Conservation (phyloP, 495 filamentous ascomycete genomes). For the Terfezia claveryi region DNA sequence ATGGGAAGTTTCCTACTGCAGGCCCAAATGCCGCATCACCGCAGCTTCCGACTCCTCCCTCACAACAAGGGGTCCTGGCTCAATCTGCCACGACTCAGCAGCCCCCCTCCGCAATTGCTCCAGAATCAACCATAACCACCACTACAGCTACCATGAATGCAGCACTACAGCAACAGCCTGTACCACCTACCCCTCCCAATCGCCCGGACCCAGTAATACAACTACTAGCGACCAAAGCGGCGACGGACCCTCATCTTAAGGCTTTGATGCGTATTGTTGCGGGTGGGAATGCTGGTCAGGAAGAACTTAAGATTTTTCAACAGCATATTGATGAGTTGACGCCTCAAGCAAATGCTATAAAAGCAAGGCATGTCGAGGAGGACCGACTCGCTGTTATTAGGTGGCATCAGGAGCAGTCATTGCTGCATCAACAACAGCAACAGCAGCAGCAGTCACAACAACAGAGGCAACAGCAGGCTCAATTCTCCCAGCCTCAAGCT, state of each 20-base stretch:
- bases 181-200: constrained; percentile 15
- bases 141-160: constrained; percentile 10
- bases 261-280: constrained; percentile 93
- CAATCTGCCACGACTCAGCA: constrained; percentile 5
- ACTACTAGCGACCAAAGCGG: constrained; percentile 68
- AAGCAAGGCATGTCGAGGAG: background rate
- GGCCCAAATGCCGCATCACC: too few species aligned
- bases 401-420: constrained; percentile 3
- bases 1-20: too few species aligned
- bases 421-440: constrained; percentile 6
- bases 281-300: constrained; percentile 53
- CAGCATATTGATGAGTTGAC: constrained; percentile 69
- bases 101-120: constrained; percentile 11
- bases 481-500: constrained; percentile 7
- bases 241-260: constrained; percentile 69
- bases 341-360: constrained; percentile 18
- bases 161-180: constrained; percentile 7
- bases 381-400: background rate
- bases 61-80: constrained; percentile 5
- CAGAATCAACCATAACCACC: constrained; percentile 12
- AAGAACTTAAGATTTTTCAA: constrained; percentile 75
- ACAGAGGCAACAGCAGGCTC: constrained; percentile 3
- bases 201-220: constrained; percentile 87
- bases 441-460: constrained; percentile 6
- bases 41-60: background rate